Evolutionary conservation across 768 basidiomycete genomes (phyloP).

Genomic region (Lactifluus hygrophoroides): DNA sequence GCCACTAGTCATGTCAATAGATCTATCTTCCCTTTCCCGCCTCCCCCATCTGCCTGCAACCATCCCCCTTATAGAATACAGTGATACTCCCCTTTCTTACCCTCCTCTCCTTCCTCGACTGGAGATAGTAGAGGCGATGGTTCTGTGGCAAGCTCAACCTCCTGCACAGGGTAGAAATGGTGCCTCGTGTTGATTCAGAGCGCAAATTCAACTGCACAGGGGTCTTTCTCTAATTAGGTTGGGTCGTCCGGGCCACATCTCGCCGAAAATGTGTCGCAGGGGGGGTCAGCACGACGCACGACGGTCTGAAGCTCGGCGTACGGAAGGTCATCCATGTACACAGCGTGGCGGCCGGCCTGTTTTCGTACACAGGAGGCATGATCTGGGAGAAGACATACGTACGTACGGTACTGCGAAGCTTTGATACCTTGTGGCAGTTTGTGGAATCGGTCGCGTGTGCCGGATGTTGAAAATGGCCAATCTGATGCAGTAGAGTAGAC

Average conservation of each 20-base stretch:
- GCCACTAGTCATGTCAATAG: not conserved
- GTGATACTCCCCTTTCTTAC: not conserved
- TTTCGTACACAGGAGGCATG: too few species aligned
- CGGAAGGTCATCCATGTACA: not conserved
- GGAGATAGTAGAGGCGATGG: not conserved
- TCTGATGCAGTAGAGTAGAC: too few species aligned
- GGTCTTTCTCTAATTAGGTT: not conserved
- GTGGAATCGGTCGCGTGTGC: not conserved
- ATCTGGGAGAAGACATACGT: too few species aligned
- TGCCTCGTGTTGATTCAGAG: not conserved
- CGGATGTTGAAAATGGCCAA: not conserved
- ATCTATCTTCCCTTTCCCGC: not conserved
- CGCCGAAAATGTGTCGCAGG: not conserved
- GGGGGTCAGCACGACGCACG: not conserved
- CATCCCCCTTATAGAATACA: not conserved
- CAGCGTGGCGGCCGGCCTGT: not conserved
- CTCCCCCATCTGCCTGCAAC: too few species aligned
- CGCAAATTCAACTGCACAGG: not conserved
- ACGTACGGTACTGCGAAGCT: not conserved
- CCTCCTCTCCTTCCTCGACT: not conserved
- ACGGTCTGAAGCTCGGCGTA: not conserved
- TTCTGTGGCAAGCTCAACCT: not conserved
- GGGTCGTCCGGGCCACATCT: not conserved
- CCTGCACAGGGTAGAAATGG: not conserved
- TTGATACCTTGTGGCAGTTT: not conserved